phyloP scores from a whole-genome alignment of 805 yeast genomes.

The Candida ipomoeae region DNA sequence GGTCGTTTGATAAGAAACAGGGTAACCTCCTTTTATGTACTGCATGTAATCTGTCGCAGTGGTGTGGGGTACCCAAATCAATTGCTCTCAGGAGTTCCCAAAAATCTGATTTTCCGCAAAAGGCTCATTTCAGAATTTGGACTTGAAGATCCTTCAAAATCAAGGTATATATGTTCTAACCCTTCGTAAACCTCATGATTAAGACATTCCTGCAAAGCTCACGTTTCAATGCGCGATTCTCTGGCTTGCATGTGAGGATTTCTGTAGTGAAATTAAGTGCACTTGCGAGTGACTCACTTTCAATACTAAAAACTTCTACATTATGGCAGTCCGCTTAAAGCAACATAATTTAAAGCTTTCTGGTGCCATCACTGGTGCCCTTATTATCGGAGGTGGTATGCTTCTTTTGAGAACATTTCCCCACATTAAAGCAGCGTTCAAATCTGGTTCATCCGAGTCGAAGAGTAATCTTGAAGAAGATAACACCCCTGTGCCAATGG shows the following conservation, averaged over 20 bases:
- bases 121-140: background rate
- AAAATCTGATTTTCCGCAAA: background rate
- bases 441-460: conserved; percentile 16
- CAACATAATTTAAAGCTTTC: conserved; percentile 17
- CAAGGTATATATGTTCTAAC: background rate
- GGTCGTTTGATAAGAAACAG: background rate
- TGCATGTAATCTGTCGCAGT: background rate
- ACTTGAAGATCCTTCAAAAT: background rate
- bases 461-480: conserved; percentile 9
- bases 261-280: background rate
- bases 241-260: conserved; percentile 3
- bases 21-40: background rate
- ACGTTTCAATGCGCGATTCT: background rate
- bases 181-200: background rate
- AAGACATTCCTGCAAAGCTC: background rate
- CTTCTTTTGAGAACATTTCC: conserved; percentile 47
- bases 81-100: background rate
- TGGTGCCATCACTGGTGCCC: conserved; percentile 37
- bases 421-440: conserved; percentile 35
- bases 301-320: background rate
- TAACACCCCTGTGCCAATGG: conserved; percentile 2
- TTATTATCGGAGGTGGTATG: conserved; percentile 39
- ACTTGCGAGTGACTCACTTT: background rate
- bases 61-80: conserved; percentile 1
- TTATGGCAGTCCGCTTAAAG: conserved; percentile 23